Percentiles rank a stretch among this genome's conserved stretches.
Conservation (phyloP, 768 basidiomycete species). For the Mycena floridula region DNA sequence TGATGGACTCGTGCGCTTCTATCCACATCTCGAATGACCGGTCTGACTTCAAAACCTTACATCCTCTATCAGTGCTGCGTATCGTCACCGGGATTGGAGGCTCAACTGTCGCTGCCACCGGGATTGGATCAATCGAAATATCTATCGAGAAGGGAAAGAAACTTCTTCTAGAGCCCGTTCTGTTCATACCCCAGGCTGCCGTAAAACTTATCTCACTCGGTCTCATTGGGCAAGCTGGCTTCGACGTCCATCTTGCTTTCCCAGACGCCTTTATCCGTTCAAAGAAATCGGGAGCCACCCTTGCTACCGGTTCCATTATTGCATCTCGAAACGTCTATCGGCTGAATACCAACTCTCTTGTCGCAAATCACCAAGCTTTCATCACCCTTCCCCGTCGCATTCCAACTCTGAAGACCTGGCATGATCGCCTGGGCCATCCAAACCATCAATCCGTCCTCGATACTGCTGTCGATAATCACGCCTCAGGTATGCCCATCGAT, state of each 20-base stretch:
- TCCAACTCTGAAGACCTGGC: not conserved
- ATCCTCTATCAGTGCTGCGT: not conserved
- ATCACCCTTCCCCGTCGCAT: not conserved
- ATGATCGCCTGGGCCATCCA: not conserved
- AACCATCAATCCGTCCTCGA: not conserved
- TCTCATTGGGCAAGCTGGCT: not conserved
- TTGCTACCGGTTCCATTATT: not conserved
- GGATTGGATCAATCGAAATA: not conserved
- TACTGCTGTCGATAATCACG: not conserved
- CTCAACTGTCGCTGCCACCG: not conserved
- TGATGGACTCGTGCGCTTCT: not conserved
- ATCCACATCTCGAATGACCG: not conserved
- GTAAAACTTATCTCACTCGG: not conserved
- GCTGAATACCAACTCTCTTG: not conserved
- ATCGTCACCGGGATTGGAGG: not conserved
- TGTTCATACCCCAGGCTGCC: not conserved
- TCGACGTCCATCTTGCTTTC: not conserved
- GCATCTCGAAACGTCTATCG: too few relatives aligned
- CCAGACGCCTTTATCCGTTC: not conserved
- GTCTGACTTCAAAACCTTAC: not conserved
- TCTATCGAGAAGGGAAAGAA: not conserved
- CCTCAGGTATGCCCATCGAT: not conserved
- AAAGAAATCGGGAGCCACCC: not conserved
- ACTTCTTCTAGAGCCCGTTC: not conserved
- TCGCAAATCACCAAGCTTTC: not conserved